Conservation (phyloP, 495 filamentous ascomycete species). For the Corynascus novoguineensis region DNA sequence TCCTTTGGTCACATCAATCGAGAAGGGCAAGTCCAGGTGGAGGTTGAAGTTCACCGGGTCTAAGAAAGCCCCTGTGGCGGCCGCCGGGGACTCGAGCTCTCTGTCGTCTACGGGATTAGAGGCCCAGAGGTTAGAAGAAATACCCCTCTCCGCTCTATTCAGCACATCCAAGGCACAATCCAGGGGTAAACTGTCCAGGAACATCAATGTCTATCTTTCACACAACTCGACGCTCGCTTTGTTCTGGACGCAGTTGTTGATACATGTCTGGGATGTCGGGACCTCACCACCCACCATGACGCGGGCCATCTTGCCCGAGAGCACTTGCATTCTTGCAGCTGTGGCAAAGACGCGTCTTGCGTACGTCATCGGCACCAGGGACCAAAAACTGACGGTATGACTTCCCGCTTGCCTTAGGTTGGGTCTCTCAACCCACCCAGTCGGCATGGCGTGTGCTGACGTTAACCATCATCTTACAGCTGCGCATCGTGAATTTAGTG, state of each 20-base stretch:
- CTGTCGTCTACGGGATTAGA: slow-evolving; percentile 29
- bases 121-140: slow-evolving; percentile 31
- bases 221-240: slow-evolving; percentile 34
- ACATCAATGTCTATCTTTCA: slow-evolving; percentile 30
- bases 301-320: slow-evolving; percentile 27
- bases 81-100: slow-evolving; percentile 29
- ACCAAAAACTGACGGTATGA: slow-evolving; percentile 35
- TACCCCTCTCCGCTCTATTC: slow-evolving; percentile 22
- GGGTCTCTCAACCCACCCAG: background rate
- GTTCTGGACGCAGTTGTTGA: slow-evolving; percentile 34
- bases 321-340: slow-evolving; percentile 34
- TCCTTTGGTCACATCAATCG: slow-evolving; percentile 15
- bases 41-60: slow-evolving; percentile 26
- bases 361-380: slow-evolving; percentile 34
- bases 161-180: slow-evolving; percentile 17
- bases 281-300: slow-evolving; percentile 26
- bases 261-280: slow-evolving; percentile 36
- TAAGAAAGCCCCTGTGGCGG: slow-evolving; percentile 20
- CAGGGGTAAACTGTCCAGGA: slow-evolving; percentile 26
- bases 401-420: background rate
- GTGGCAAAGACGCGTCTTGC: slow-evolving; percentile 29
- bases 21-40: slow-evolving; percentile 31
- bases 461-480: slow-evolving; percentile 6
- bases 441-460: background rate
- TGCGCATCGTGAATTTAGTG: slow-evolving; percentile 33